These are phyloP conservation scores for Kodamaea leandrae DNA, from an alignment of 805 yeast species.

Conservation along the genomic window DNA sequence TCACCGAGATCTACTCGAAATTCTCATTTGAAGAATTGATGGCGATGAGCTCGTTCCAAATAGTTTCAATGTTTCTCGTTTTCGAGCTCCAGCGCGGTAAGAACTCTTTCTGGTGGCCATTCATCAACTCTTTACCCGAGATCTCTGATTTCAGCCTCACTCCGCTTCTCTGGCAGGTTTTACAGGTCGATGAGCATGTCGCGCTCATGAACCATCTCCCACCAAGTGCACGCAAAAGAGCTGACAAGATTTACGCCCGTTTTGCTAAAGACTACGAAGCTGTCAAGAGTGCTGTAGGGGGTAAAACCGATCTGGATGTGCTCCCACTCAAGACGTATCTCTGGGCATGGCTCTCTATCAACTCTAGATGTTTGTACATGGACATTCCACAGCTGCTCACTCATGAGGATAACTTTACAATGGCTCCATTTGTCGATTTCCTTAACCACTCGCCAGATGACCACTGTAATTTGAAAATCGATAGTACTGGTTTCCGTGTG, in stretches of 20 bases:
- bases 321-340: constrained; percentile 19
- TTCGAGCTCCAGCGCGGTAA: constrained; percentile 41
- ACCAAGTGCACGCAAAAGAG: constrained; percentile 35
- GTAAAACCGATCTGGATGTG: constrained; percentile 9
- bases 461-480: constrained; percentile 51
- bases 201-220: constrained; percentile 45
- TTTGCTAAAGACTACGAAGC: constrained; percentile 46
- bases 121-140: constrained; percentile 62
- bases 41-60: constrained; percentile 56
- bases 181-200: constrained; percentile 23
- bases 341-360: constrained; percentile 84
- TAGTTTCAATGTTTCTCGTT: constrained; percentile 49
- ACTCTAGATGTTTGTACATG: constrained; percentile 88
- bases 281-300: constrained; percentile 26
- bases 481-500: constrained; percentile 53
- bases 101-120: constrained; percentile 64
- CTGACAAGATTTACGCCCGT: constrained; percentile 39
- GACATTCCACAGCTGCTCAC: constrained; percentile 53
- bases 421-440: constrained; percentile 91
- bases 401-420: constrained; percentile 67
- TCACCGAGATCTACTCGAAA: constrained; percentile 30
- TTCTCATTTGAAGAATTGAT: constrained; percentile 35
- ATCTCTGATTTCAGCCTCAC: constrained; percentile 49
- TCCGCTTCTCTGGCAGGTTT: constrained; percentile 63
- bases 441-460: constrained; percentile 66